Evolutionary conservation across 345 rosid species (phyloP).

Genomic region (Populus alba): DNA sequence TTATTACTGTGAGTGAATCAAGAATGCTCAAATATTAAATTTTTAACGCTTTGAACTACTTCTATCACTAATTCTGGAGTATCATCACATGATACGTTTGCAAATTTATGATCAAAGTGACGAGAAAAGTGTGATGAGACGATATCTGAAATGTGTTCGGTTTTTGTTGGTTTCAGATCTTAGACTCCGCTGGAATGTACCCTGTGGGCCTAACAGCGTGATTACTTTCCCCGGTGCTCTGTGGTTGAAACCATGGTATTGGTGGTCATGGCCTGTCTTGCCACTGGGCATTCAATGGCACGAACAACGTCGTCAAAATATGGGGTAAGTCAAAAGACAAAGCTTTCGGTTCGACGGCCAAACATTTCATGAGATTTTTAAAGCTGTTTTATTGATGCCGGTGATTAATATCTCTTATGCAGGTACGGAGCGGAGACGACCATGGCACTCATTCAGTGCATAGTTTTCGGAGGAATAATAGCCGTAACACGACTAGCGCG

Average conservation of each 20-base stretch:
- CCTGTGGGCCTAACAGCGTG: conserved; percentile 93
- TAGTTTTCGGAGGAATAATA: conserved; percentile 58
- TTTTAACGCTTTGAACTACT: neutral
- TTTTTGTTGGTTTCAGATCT: conserved; percentile 50
- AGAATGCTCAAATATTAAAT: neutral
- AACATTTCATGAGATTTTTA: neutral
- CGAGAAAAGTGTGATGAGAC: neutral
- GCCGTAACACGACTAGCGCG: conserved; percentile 60
- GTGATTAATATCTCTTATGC: conserved; percentile 3
- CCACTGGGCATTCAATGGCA: conserved; percentile 89
- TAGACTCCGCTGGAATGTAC: conserved; percentile 78
- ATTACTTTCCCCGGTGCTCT: conserved; percentile 93
- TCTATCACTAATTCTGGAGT: neutral
- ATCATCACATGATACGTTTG: neutral
- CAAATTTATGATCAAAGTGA: neutral
- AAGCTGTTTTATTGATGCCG: neutral
- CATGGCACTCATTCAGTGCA: conserved; percentile 56
- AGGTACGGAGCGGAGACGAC: conserved; percentile 79
- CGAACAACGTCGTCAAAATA: conserved; percentile 59
- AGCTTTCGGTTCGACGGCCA: neutral
- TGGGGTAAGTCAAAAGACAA: conserved; percentile 46
- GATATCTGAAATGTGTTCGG: neutral
- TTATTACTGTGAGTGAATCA: conserved; percentile 65
- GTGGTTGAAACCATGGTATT: conserved; percentile 98
- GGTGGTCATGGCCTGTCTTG: conserved; percentile 99